These are phyloP conservation scores for Ceratocystis huliohia DNA, from an alignment of 2,329 filamentous ascomycete genomes.

Conservation along the genomic window DNA sequence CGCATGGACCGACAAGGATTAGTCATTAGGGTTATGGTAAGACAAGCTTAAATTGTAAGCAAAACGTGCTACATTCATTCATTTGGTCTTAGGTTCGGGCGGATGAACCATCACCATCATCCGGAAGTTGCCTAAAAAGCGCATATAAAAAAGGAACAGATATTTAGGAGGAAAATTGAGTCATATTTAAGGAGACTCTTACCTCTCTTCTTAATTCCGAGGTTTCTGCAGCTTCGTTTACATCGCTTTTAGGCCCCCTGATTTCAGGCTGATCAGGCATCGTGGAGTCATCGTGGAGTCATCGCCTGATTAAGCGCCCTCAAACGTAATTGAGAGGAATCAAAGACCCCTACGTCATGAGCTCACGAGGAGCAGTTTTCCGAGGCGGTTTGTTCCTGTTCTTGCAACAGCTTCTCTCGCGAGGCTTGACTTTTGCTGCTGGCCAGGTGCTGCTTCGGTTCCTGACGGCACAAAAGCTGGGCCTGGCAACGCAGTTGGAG, in stretches of 20 bases:
- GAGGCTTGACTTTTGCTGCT: slow-evolving; percentile 75
- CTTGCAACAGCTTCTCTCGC: slow-evolving; percentile 73
- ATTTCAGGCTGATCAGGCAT: background rate
- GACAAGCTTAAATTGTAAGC: background rate
- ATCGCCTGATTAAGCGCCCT: too few species aligned
- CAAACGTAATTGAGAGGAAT: background rate
- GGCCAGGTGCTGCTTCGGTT: slow-evolving; percentile 86
- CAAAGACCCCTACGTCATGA: background rate
- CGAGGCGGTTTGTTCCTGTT: slow-evolving; percentile 77
- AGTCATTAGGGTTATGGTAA: background rate
- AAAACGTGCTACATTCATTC: background rate
- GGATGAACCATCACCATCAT: background rate
- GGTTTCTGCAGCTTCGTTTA: background rate
- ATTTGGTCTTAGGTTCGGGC: background rate
- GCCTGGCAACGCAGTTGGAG: slow-evolving; percentile 79
- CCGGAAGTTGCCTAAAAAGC: background rate
- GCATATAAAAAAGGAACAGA: too few species aligned
- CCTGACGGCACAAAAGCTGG: slow-evolving; percentile 72
- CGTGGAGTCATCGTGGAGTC: background rate
- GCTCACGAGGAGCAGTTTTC: slow-evolving; percentile 31
- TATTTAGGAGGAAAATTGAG: too few species aligned
- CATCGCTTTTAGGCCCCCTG: background rate
- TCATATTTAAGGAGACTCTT: background rate
- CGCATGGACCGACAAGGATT: background rate
- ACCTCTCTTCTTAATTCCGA: background rate